Evolutionary conservation across 2,329 filamentous ascomycete species (phyloP), one percentile per base, ranked within the genome.

Genomic region (Fusarium sp.): DNA sequence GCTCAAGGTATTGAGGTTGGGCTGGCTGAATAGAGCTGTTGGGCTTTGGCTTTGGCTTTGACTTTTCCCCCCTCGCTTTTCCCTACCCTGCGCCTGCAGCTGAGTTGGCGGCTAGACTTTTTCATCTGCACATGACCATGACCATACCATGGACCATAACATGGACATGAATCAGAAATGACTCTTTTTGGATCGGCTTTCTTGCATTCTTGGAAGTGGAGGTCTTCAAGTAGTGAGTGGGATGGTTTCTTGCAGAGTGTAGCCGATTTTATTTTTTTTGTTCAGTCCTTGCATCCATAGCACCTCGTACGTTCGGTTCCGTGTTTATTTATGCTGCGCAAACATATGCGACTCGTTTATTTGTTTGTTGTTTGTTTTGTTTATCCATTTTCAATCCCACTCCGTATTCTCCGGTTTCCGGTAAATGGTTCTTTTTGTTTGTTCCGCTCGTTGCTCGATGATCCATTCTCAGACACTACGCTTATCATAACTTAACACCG

Each of bases 61-160:
- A 13, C 28, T 28, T 28, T 28, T 28, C 28, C 43, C 31, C 48
- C 44, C 30, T 50, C 31, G 46, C 37, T 42, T 31, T 54, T 43
- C 31, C 41, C 50, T 70, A 67, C 55, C 58, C 43, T 63, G 62
- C 37, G 56, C 49, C 42, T 66, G 51, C 63, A 67, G 58, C 53
- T 48, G 48, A 62, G 58, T 43, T 54, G 52, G 57, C 52, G 54
- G 51, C 54, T 71, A 68, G 67, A 58, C 51, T 68, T 65, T 55
- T 26, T 42, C 26, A 23, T 52, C 55, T 68, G 43, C 67, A 50
- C 59, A 71, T 70, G 67, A 70, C 67, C 63, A 68, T 57, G 54
- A 39, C 46, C 39, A 42, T 44, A 25, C 23, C 58, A 71, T 70
- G 67, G 21, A 70, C 67, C 62, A 68, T 57, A 39, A 48, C 39